Conservation (phyloP, 768 basidiomycete species). For the Asterophora parasitica region DNA sequence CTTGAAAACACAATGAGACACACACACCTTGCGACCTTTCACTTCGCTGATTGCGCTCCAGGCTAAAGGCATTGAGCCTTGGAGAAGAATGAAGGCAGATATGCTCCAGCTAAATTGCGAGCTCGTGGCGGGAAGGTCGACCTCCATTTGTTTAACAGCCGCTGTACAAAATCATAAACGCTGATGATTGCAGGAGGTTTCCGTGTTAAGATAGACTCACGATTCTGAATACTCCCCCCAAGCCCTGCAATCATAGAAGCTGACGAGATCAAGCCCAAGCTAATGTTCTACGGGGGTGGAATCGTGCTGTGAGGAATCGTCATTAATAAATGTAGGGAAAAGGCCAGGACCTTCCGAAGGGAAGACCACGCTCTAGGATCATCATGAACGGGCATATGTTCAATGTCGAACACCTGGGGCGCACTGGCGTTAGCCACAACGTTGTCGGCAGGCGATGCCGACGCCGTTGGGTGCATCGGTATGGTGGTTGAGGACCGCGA, state of each 20-base stretch:
- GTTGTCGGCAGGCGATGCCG: neutral
- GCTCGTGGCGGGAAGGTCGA: conserved; percentile 53
- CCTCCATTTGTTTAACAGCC: conserved; percentile 55
- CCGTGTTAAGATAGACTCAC: conserved; percentile 28
- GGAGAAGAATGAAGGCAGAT: conserved; percentile 68
- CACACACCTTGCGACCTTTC: conserved; percentile 62
- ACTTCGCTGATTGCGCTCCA: conserved; percentile 75
- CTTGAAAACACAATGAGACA: neutral
- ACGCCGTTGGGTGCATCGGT: neutral
- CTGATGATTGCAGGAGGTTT: neutral
- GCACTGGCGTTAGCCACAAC: neutral
- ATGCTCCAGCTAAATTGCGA: conserved; percentile 63
- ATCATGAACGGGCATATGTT: conserved; percentile 49
- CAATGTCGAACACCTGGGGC: conserved; percentile 33
- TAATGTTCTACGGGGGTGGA: conserved; percentile 30
- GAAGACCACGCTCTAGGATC: conserved; percentile 60
- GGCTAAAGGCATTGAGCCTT: conserved; percentile 60
- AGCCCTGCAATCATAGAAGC: conserved; percentile 58
- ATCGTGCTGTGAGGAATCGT: conserved; percentile 1
- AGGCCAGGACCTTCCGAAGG: conserved; percentile 43
- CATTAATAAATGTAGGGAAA: neutral
- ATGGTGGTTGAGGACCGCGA: conserved; percentile 8
- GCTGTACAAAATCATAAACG: conserved; percentile 33
- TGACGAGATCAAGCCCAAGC: conserved; percentile 42
- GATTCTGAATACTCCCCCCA: conserved; percentile 59